Evolutionary conservation across 148 eudicot genomes (phyloP).

Genomic region (Rhododendron ferrugineum): DNA sequence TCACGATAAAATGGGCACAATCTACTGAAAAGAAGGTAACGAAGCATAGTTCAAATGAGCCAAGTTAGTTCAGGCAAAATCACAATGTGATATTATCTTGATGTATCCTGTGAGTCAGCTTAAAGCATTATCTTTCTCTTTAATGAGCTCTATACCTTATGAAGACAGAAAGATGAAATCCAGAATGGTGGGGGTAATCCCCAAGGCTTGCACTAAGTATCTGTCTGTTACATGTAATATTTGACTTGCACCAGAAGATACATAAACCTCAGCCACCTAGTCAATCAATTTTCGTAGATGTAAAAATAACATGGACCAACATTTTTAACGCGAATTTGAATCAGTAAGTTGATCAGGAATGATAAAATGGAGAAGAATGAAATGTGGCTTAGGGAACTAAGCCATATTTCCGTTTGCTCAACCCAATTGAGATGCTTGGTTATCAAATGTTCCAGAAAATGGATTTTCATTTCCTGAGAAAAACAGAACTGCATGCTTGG

Average conservation of each 20-base stretch:
- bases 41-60: not conserved
- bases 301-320: not conserved
- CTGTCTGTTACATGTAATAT: not conserved
- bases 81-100: not conserved
- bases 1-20: constrained; percentile 49
- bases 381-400: not conserved
- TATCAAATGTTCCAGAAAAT: not conserved
- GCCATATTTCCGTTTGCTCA: not conserved
- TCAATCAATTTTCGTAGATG: not conserved
- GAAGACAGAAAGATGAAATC: not conserved
- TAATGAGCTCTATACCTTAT: not conserved
- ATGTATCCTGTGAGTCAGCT: not conserved
- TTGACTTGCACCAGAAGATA: not conserved
- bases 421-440: not conserved
- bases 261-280: not conserved
- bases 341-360: not conserved
- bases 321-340: not conserved
- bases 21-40: constrained; percentile 17
- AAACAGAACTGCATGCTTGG: not conserved
- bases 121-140: not conserved
- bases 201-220: not conserved
- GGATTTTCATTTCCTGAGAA: not conserved
- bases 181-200: not conserved
- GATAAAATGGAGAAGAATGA: not conserved
- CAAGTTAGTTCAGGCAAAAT: not conserved